A percentile compares a stretch with the other conserved stretches of the same genome.
Evolutionary conservation across 2,329 filamentous ascomycete species (phyloP).

Genomic region (Colletotrichum chlorophyti): DNA sequence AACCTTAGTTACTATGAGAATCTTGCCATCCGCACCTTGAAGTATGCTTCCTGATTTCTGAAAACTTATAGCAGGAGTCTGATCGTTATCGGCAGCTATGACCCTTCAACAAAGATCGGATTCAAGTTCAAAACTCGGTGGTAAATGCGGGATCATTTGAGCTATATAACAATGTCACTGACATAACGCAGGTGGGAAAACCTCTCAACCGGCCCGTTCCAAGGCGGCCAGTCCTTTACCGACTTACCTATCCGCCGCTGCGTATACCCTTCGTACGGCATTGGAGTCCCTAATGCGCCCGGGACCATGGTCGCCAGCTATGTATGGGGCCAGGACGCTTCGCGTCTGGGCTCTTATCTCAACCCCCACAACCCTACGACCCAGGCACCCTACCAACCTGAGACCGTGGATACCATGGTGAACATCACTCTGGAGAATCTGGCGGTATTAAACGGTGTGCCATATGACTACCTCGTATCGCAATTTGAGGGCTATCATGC

Average conservation of each 20-base stretch:
- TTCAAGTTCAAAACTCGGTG: slow-evolving; percentile 38
- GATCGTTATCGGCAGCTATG: slow-evolving; percentile 28
- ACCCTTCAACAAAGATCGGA: slow-evolving; percentile 37
- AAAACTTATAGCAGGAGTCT: accelerated
- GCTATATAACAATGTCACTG: neutral
- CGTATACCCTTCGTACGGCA: slow-evolving; percentile 41
- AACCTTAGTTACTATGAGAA: slow-evolving; percentile 37
- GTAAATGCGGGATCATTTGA: slow-evolving; percentile 14
- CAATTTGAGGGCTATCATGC: slow-evolving; percentile 31
- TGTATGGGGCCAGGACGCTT: slow-evolving; percentile 34
- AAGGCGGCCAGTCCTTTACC: slow-evolving; percentile 35
- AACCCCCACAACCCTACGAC: slow-evolving; percentile 30
- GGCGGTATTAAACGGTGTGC: slow-evolving; percentile 32
- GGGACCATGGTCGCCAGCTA: slow-evolving; percentile 36
- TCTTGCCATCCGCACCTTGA: slow-evolving; percentile 37
- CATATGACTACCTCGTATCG: slow-evolving; percentile 27
- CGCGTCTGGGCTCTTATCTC: slow-evolving; percentile 34
- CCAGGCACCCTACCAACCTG: slow-evolving; percentile 28
- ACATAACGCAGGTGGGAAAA: slow-evolving; percentile 30
- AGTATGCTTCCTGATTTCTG: slow-evolving; percentile 7
- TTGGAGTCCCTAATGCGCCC: slow-evolving; percentile 30
- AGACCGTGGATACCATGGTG: slow-evolving; percentile 30
- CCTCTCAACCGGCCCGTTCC: slow-evolving; percentile 31
- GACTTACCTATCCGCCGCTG: slow-evolving; percentile 40
- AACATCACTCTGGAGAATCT: slow-evolving; percentile 30